A percentile compares a stretch with the other conserved stretches of the same genome.
These are phyloP conservation scores for Pelargonium fulgidum DNA, from an alignment of 441 rosid genomes.

Conservation along the genomic window DNA sequence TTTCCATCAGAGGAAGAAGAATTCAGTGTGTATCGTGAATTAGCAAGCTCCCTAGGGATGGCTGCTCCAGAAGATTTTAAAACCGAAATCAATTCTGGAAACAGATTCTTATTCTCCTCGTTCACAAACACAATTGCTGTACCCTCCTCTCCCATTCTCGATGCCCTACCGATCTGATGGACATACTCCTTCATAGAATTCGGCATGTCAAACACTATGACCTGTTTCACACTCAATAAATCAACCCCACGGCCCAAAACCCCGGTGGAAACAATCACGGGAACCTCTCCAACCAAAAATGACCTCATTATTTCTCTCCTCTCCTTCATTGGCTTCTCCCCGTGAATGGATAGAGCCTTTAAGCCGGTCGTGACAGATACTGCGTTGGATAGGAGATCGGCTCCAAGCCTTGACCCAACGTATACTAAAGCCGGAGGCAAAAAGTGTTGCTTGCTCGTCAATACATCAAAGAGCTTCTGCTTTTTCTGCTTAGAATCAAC, in stretches of 20 bases:
- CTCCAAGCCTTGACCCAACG: slow-evolving; percentile 79
- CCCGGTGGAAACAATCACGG: slow-evolving; percentile 75
- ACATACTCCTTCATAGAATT: slow-evolving; percentile 63
- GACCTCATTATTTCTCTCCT: slow-evolving; percentile 71
- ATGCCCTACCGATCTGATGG: slow-evolving; percentile 88
- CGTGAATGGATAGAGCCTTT: slow-evolving; percentile 76
- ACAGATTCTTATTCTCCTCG: slow-evolving; percentile 55
- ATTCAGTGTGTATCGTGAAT: slow-evolving; percentile 31
- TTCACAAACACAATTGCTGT: slow-evolving; percentile 56
- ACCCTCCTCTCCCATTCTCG: slow-evolving; percentile 71
- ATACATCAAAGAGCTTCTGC: slow-evolving; percentile 79
- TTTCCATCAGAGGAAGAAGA: slow-evolving; percentile 32
- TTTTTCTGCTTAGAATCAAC: slow-evolving; percentile 83
- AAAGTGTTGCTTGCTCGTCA: slow-evolving; percentile 70
- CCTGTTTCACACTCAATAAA: slow-evolving; percentile 70
- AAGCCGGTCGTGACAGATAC: slow-evolving; percentile 58
- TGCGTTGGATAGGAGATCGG: slow-evolving; percentile 80
- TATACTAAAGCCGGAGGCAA: slow-evolving; percentile 66
- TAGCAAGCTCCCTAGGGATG: slow-evolving; percentile 61
- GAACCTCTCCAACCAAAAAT: slow-evolving; percentile 64
- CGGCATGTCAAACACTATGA: slow-evolving; percentile 83
- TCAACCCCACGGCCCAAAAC: slow-evolving; percentile 77
- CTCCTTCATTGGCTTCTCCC: slow-evolving; percentile 84
- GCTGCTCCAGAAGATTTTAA: slow-evolving; percentile 64
- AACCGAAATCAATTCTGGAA: slow-evolving; percentile 51